Percentiles rank a stretch among this genome's conserved stretches.
Evolutionary conservation across 305 asterid species (phyloP).

Genomic region (Fraxinus sp.): DNA sequence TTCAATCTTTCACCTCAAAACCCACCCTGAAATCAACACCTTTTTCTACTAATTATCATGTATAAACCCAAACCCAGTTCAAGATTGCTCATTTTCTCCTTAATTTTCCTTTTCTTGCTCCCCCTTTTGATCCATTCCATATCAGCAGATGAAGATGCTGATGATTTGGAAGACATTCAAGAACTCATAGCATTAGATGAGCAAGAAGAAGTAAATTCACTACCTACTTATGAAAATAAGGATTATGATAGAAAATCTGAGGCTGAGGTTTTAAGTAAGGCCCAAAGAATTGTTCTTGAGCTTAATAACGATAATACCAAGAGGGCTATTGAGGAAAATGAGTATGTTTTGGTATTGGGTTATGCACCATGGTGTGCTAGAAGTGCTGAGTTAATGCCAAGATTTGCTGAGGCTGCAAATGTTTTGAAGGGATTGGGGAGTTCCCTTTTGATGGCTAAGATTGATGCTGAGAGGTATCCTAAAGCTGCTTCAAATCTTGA

Average conservation of each 20-base stretch:
- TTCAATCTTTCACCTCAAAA: conserved; percentile 27
- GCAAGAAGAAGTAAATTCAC: conserved; percentile 39
- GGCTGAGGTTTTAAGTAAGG: conserved; percentile 77
- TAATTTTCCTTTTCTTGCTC: conserved; percentile 43
- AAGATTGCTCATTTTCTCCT: conserved; percentile 45
- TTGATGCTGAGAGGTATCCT: conserved; percentile 81
- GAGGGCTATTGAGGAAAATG: conserved; percentile 61
- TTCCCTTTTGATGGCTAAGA: conserved; percentile 66
- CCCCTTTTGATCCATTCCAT: conserved; percentile 28
- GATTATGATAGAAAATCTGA: conserved; percentile 50
- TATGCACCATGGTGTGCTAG: conserved; percentile 90
- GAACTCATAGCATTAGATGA: conserved; percentile 82
- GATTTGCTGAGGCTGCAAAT: conserved; percentile 92
- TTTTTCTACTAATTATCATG: conserved; percentile 35
- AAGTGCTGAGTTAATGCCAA: conserved; percentile 94
- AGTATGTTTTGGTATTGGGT: conserved; percentile 76
- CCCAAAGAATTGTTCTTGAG: conserved; percentile 85
- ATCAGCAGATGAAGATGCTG: conserved; percentile 36
- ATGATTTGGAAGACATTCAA: conserved; percentile 49
- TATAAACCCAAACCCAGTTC: conserved; percentile 37
- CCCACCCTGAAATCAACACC: conserved; percentile 21
- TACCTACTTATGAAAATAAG: conserved; percentile 34
- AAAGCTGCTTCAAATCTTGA: conserved; percentile 67
- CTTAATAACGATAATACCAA: conserved; percentile 59
- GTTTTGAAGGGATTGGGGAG: conserved; percentile 63